Evolutionary conservation across 2,329 filamentous ascomycete species (phyloP), one percentile per base, ranked within the genome.

Genomic region (Calonectria honghensis): DNA sequence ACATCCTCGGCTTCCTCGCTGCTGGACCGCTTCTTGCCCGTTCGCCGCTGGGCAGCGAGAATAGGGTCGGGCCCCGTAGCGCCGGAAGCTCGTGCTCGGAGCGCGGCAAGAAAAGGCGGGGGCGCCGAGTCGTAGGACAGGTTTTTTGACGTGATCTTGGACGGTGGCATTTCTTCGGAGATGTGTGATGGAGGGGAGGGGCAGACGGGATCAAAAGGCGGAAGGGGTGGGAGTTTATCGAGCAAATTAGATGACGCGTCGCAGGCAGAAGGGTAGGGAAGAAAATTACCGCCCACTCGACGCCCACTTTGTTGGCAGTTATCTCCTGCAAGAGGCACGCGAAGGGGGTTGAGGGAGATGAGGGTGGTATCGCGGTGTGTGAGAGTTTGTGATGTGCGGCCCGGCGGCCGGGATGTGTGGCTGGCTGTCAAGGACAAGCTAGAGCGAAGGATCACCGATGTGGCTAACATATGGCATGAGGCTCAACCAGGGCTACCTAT

Each of bases 1-100:
- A 89, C 93, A 83, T 96, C 94, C 78, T 96, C 94, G 16, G 93
- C 94, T 74, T 95, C 92, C 51, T 93, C 93, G 78, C 93, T 92
- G 73, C 87, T 91, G 20, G 90, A 91, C 45, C 88, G 89, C 85
- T 87, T 90, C 85, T 88, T 90, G 73, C 81, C 84, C 64, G 88
- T 86, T n/a, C 90, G 86, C 2, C 89, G 85, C 24, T 86, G 87
- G 7, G 85, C 86, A 1, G 89, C 87, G 48, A 91, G 85, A 52
- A 90, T 85, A 6, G 89, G 88, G 71, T 91, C 89, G 79, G 91
- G 86, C 48, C 89, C 85, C 84, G 87, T 82, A 88, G 84, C 80
- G 84, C 85, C 84, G 82, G 88, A 81, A 86, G 84, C 82, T 83
- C 91, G 85, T 78, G 90, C 88, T 86, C 89, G 88, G 31, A 93